phyloP scores from a whole-genome alignment of 2,329 filamentous ascomycete species.

The Cladosporium sp. region DNA sequence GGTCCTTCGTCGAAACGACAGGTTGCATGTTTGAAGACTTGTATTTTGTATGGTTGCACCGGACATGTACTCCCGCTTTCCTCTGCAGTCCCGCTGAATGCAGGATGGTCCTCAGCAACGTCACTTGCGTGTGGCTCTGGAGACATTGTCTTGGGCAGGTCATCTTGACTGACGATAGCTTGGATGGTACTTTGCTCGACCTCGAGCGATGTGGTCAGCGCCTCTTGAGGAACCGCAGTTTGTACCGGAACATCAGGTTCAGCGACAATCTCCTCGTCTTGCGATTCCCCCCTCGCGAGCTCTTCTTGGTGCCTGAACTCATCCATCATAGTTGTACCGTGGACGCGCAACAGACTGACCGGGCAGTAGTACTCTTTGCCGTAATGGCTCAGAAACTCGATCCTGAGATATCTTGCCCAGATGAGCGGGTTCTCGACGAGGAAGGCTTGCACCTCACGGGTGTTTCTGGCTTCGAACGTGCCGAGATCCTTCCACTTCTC shows the following conservation, averaged over 20 bases:
- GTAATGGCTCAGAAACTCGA: slow-evolving; percentile 91
- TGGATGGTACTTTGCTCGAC: not conserved
- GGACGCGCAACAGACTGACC: slow-evolving; percentile 83
- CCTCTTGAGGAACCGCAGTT: slow-evolving; percentile 6
- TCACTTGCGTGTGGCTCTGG: not conserved
- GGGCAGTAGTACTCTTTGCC: slow-evolving; percentile 97
- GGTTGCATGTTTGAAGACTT: not conserved
- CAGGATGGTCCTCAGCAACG: not conserved
- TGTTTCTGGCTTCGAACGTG: slow-evolving; percentile 87
- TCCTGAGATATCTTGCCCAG: slow-evolving; percentile 87
- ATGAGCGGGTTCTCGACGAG: slow-evolving; percentile 92
- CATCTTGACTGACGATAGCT: not conserved
- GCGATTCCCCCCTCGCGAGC: slow-evolving; percentile 55
- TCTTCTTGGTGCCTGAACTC: slow-evolving; percentile 89
- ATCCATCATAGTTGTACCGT: slow-evolving; percentile 91
- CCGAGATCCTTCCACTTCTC: slow-evolving; percentile 91
- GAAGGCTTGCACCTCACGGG: slow-evolving; percentile 91
- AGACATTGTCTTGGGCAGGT: not conserved
- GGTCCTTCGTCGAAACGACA: not conserved
- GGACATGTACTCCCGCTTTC: not conserved
- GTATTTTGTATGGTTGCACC: not conserved
- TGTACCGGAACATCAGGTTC: slow-evolving; percentile 28
- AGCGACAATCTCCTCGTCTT: slow-evolving; percentile 61
- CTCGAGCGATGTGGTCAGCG: not conserved
- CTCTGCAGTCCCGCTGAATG: not conserved